Evolutionary conservation across 106 monocot genomes (phyloP).

Genomic region (Dendrobium huoshanense): DNA sequence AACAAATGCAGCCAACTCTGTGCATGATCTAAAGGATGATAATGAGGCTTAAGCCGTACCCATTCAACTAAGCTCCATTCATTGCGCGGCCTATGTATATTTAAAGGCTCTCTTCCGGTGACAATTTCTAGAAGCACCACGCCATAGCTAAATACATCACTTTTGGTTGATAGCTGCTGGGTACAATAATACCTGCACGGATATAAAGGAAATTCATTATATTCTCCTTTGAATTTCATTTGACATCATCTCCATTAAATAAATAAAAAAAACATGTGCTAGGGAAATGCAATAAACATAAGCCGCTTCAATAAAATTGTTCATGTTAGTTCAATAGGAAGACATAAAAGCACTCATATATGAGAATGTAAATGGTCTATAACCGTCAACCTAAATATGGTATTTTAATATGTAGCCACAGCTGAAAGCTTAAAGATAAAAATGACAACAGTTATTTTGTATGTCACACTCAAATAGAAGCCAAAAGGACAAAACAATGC

Average conservation of each 20-base stretch:
- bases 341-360: no score
- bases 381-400: no score
- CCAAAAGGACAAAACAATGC: no score
- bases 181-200: conserved; percentile 54
- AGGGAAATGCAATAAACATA: background rate
- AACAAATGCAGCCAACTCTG: no score
- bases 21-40: no score
- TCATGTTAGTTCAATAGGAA: no score
- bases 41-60: conserved; percentile 18
- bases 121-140: conserved; percentile 58
- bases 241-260: background rate
- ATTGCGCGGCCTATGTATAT: conserved; percentile 38
- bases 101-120: conserved; percentile 51
- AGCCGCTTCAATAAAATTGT: no score
- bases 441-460: no score
- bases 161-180: conserved; percentile 48
- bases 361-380: no score
- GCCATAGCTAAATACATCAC: conserved; percentile 58
- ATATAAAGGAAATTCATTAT: background rate
- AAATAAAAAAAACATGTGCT: background rate
- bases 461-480: no score
- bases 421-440: no score
- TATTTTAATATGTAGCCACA: no score
- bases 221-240: background rate
- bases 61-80: conserved; percentile 69